phyloP scores from a whole-genome alignment of 768 basidiomycete genomes.

The Mycena indigotica region DNA sequence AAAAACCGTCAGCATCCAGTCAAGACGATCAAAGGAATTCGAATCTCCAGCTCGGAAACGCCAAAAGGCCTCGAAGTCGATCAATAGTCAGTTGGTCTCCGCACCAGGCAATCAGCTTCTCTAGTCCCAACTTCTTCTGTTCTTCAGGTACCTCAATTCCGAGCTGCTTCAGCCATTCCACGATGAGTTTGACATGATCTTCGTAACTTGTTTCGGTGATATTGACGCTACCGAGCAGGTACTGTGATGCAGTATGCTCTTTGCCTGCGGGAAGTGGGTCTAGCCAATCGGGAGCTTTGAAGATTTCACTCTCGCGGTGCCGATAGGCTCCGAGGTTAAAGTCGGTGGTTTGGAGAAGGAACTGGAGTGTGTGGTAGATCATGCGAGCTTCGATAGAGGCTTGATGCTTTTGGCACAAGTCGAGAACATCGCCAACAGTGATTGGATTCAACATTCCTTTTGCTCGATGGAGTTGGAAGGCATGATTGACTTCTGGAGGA shows the following conservation, averaged over 20 bases:
- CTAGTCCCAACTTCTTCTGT: slow-evolving; percentile 4
- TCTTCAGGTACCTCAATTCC: neutral
- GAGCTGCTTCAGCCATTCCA: slow-evolving; percentile 22
- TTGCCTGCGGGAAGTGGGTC: slow-evolving; percentile 15
- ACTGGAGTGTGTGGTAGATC: neutral
- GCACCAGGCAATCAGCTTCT: slow-evolving; percentile 29
- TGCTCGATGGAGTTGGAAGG: neutral
- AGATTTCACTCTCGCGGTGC: neutral
- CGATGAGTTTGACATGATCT: slow-evolving; percentile 17
- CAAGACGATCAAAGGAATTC: slow-evolving; percentile 31
- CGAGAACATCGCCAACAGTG: neutral
- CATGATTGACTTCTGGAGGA: neutral
- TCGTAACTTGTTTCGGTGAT: slow-evolving; percentile 6
- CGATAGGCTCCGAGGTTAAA: slow-evolving; percentile 7
- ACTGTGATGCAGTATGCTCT: slow-evolving; percentile 9
- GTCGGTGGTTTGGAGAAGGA: slow-evolving; percentile 4
- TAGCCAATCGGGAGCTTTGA: slow-evolving; percentile 13
- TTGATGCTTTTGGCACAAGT: neutral
- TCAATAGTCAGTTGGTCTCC: slow-evolving; percentile 36
- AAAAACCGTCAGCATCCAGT: slow-evolving; percentile 26
- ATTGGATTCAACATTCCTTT: neutral
- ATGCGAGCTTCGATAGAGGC: neutral
- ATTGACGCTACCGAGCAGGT: neutral
- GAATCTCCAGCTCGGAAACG: slow-evolving; percentile 28
- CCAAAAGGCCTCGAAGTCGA: slow-evolving; percentile 29